Evolutionary conservation across 495 filamentous ascomycete species (phyloP), one percentile per base, ranked within the genome.

Genomic region (Mycothermus thermophilus): DNA sequence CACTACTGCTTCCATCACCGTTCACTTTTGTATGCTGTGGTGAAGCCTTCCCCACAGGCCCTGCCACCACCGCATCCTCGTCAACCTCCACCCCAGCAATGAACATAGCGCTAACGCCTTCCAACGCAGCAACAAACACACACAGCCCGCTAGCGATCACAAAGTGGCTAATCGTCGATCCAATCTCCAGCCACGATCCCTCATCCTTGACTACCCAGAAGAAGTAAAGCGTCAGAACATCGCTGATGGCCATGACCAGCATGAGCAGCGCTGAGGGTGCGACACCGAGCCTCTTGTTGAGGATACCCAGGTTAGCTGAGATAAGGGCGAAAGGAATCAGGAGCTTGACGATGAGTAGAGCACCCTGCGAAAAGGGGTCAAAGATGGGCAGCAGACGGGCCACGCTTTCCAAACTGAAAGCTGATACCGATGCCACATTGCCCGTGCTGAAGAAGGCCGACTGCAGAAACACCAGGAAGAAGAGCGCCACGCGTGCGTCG

Each of bases 181-280:
- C 92, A 49, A 96, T 99, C 47, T 99, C 92, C 34, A 99, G 60
- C 92, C 92, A 99, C 23, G 77, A 84, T 0, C 92, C 90, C 53
- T 96, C 86, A 51, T 99, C 92, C 36, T 76, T 77, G 5, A 99
- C 92, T 52, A 93, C 78, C 71, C 79, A 99, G 58, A 99, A 99
- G 67, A 99, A 99, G 55, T 90, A 85, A 35, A 99, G 66, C 4
- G 92, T 96, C 48, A 96, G 66, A 29, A 94, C 74, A 55, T 99
- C 92, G 32, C 82, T 82, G 30, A 93, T 72, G 11, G 83, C 78
- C 77, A 93, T 93, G 27, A 92, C 84, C 1, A 93, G 57, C 83
- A 94, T 94, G 62, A 95, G 93, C 15, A 99, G 63, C 12, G 83
- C 84, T 15, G 80, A 82, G 7, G 76, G 75, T 4, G 83, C 79